A percentile compares a stretch with the other conserved stretches of the same genome.
Evolutionary conservation across 371 early-diverging fungal species (phyloP).

Genomic region (Phascolomyces articulosus): DNA sequence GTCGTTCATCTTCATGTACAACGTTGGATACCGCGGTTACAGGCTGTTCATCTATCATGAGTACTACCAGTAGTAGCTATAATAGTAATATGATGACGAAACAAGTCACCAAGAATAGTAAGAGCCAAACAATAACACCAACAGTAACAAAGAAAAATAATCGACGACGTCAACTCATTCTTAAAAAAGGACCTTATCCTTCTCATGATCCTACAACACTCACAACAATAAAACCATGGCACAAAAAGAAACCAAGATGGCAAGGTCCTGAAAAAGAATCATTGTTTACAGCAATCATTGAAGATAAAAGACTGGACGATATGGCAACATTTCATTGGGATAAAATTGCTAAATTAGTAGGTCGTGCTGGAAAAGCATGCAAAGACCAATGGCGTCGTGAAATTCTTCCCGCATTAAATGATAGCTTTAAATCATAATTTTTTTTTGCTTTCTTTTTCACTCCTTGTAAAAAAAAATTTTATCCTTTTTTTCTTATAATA

Average conservation of each 20-base stretch:
- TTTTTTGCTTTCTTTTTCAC: background rate
- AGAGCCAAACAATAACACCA: too few relatives aligned
- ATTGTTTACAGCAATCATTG: constrained; percentile 22
- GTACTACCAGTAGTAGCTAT: too few relatives aligned
- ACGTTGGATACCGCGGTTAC: too few relatives aligned
- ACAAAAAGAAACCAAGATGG: constrained; percentile 21
- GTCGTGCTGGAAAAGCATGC: constrained; percentile 24
- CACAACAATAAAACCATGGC: background rate
- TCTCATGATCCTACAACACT: too few relatives aligned
- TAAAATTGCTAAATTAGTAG: constrained; percentile 19
- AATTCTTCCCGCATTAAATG: constrained; percentile 6
- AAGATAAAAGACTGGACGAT: constrained; percentile 24
- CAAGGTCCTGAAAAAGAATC: constrained; percentile 14
- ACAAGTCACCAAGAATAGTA: too few relatives aligned
- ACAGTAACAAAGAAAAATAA: too few relatives aligned
- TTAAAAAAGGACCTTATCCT: too few relatives aligned
- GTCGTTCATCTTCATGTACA: too few relatives aligned
- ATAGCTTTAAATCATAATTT: background rate
- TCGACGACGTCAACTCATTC: too few relatives aligned
- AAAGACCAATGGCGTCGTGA: constrained; percentile 34
- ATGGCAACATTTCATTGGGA: constrained; percentile 29
- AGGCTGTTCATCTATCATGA: too few relatives aligned
- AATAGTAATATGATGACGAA: too few relatives aligned
- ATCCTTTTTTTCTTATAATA: too few relatives aligned
- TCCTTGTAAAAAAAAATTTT: background rate